These are phyloP conservation scores for Skeletonema marinoi DNA, from an alignment of 108 stramenopile genomes.

Conservation along the genomic window DNA sequence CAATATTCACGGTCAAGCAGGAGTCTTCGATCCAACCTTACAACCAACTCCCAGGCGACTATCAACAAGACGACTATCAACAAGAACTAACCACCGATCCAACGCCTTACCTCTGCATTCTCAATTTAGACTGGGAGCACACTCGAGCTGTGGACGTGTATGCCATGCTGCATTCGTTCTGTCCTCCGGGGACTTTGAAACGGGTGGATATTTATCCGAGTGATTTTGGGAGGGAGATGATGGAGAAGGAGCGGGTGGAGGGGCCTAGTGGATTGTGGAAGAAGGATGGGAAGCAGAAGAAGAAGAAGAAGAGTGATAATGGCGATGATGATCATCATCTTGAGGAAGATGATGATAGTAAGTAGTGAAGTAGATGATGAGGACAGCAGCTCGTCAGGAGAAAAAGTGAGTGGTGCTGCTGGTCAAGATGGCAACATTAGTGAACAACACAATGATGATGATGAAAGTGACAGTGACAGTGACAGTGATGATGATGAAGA, in stretches of 20 bases:
- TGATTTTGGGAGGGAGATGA: constrained; percentile 88
- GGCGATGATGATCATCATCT: constrained; percentile 7
- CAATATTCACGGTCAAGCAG: constrained; percentile 67
- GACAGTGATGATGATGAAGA: constrained; percentile 40
- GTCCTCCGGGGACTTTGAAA: constrained; percentile 73
- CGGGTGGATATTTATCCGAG: constrained; percentile 84
- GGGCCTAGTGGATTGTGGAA: constrained; percentile 89
- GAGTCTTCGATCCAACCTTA: constrained; percentile 73
- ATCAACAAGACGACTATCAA: constrained; percentile 44
- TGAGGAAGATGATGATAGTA: constrained; percentile 6
- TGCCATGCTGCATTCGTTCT: constrained; percentile 87
- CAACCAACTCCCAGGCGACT: constrained; percentile 33
- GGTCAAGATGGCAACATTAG: constrained; percentile 27
- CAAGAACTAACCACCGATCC: constrained; percentile 60
- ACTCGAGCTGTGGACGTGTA: constrained; percentile 90
- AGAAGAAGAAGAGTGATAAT: constrained; percentile 34
- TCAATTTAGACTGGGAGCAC: constrained; percentile 92
- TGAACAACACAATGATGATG: constrained; percentile 31
- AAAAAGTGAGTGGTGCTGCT: constrained; percentile 8
- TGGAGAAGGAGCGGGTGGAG: constrained; percentile 80
- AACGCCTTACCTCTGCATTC: constrained; percentile 78
- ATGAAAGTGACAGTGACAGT: constrained; percentile 19
- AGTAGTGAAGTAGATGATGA: constrained; percentile 8
- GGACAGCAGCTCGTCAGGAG: neutral
- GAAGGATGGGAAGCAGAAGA: constrained; percentile 33